Evolutionary conservation across 208 protist species (phyloP).

Genomic region (Leishmania arabica): DNA sequence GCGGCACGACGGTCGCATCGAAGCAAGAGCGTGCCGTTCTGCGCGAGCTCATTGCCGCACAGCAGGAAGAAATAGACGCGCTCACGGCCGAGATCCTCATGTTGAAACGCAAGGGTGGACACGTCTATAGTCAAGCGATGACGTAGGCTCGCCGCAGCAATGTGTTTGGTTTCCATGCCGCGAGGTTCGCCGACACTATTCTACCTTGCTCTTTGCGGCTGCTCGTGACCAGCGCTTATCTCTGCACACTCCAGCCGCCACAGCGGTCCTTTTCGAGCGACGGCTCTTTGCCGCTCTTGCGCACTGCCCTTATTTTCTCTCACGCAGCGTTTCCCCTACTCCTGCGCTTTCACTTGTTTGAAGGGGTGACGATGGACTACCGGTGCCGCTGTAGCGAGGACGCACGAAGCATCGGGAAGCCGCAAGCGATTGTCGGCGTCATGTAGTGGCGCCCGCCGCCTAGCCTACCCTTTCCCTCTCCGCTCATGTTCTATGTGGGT

Average conservation of each 20-base stretch:
- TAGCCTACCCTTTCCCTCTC: neutral
- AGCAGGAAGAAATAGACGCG: constrained; percentile 94
- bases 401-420: neutral
- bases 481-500: neutral
- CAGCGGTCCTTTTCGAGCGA: neutral
- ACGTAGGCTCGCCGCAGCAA: constrained; percentile 15
- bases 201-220: neutral
- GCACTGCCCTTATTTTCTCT: no score
- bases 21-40: constrained; percentile 77
- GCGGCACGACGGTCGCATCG: constrained; percentile 76
- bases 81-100: constrained; percentile 92
- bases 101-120: constrained; percentile 93
- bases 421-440: neutral
- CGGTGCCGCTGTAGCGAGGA: neutral
- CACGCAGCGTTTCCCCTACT: neutral
- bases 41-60: constrained; percentile 84
- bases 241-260: neutral
- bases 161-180: neutral
- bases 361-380: neutral
- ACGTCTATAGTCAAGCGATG: constrained; percentile 81
- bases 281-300: neutral
- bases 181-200: neutral
- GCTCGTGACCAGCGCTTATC: neutral
- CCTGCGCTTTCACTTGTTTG: neutral
- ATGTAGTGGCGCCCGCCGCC: neutral